These are phyloP conservation scores for Boletus edulis DNA, from an alignment of 768 basidiomycete species.

Conservation along the genomic window DNA sequence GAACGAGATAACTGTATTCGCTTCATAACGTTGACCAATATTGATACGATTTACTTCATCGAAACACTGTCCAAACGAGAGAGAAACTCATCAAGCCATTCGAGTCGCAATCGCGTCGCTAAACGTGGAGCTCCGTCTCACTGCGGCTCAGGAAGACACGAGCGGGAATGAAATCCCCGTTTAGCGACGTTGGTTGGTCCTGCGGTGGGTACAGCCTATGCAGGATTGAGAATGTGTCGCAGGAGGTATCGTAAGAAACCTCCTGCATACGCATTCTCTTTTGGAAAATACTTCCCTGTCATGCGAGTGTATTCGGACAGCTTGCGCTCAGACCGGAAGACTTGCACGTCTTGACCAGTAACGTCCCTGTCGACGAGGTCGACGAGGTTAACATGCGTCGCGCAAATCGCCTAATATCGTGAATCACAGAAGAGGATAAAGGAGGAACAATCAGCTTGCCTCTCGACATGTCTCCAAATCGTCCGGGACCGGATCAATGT, in stretches of 20 bases:
- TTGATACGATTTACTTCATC: no score
- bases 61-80: no score
- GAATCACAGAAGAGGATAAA: neutral
- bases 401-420: neutral
- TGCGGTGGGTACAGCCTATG: neutral
- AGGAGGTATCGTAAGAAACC: slow-evolving; percentile 13
- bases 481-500: slow-evolving; percentile 8
- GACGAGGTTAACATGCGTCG: slow-evolving; percentile 12
- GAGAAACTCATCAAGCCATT: no score
- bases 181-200: slow-evolving; percentile 8
- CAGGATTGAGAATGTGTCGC: slow-evolving; percentile 38
- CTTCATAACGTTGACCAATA: no score
- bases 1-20: no score
- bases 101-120: neutral
- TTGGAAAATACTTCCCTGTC: slow-evolving; percentile 13
- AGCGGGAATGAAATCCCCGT: slow-evolving; percentile 9
- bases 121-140: slow-evolving; percentile 1
- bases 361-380: slow-evolving; percentile 15
- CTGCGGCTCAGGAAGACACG: neutral
- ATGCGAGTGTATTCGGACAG: slow-evolving; percentile 9
- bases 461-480: slow-evolving; percentile 4
- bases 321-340: slow-evolving; percentile 6
- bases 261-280: slow-evolving; percentile 13
- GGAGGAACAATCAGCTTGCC: neutral
- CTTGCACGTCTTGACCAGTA: neutral